Conservation (phyloP, 1,284 basidiomycete species). For the Cutaneotrichosporon spelunceum region DNA sequence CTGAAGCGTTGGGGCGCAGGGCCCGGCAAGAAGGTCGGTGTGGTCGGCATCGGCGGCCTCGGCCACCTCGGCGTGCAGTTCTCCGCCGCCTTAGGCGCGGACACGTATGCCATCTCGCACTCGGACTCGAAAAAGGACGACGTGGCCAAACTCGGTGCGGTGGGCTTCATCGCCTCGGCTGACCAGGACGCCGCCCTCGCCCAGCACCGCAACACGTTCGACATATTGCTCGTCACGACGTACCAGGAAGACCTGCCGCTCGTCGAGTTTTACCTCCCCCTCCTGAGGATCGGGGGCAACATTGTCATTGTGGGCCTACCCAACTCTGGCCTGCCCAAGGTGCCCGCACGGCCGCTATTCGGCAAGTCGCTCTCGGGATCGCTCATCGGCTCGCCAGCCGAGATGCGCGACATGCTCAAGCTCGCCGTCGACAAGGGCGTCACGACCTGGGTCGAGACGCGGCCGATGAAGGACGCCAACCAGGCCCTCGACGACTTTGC, state of each 20-base stretch:
- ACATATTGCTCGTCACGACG: conserved; percentile 52
- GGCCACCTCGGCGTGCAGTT: conserved; percentile 61
- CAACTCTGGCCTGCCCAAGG: conserved; percentile 32
- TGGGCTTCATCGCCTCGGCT: conserved; percentile 54
- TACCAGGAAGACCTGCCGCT: conserved; percentile 44
- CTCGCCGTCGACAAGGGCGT: conserved; percentile 47
- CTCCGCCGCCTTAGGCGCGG: conserved; percentile 60
- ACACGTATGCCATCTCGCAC: conserved; percentile 66
- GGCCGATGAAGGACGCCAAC: conserved; percentile 54
- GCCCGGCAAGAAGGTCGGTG: conserved; percentile 64
- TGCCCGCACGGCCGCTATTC: conserved; percentile 9
- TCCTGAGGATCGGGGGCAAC: conserved; percentile 51
- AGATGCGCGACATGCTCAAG: conserved; percentile 50
- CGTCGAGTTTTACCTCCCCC: conserved; percentile 32
- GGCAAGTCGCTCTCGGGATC: conserved; percentile 38
- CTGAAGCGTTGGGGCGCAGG: conserved; percentile 62
- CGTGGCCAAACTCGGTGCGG: conserved; percentile 61
- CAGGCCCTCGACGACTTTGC: conserved; percentile 53
- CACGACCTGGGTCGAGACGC: conserved; percentile 52
- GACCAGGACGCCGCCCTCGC: conserved; percentile 49
- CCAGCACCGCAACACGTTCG: conserved; percentile 51
- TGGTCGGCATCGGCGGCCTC: conserved; percentile 63
- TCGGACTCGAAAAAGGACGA: conserved; percentile 63
- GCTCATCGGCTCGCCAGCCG: conserved; percentile 51
- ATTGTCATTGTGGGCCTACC: conserved; percentile 51